Base-by-base conservation (phyloP, 306 rosid species). In the Malus orientalis region DNA sequence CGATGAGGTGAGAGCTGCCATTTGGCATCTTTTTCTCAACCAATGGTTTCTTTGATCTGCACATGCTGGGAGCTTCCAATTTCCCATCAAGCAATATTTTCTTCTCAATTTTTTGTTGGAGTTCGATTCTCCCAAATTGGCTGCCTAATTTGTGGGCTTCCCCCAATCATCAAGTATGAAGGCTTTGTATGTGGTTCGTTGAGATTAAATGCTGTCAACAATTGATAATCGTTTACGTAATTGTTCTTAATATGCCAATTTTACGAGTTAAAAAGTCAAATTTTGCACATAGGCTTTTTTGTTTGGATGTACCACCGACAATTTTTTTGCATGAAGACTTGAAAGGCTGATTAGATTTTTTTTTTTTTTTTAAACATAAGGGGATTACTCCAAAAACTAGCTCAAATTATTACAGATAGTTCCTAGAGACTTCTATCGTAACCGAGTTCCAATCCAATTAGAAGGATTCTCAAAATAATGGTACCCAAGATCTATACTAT, bases 51-150 rank as follows among this genome's bases (percentile, higher is more conserved):
- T 58, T 72, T 74, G 4, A 47, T n/a, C 5, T 36, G 84, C 96
- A 85, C 91, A 92, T 84, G 91, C 86, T 33, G 51, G 6, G 3
- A 1, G 77, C 53, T 76, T 79, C 36, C 60, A 18, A 25, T 1
- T 81, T 82, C 87, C 80, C 90, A 78, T 88, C 90, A 69, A 14
- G 0, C 73, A 67, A 11, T 36, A 70, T 22, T 23, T 38, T 15
- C 33, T 25, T 10, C 55, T 66, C 19, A 8, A 13, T 60, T 5
- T 60, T 5, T 30, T 74, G 16, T 36, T 73, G 53, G 66, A 30
- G 33, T 54, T 67, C 20, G 25, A 61, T 22, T 32, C 79, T 76
- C 66, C 78, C 69, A 18, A 22, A 51, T 75, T 74, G 23, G 58
- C 66, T 77, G 80, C 86, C 49, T 76, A 68, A 76, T 86, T 59